A percentile compares a stretch with the other conserved stretches of the same genome.
Evolutionary conservation across 345 rosid species (phyloP).

Genomic region (Linum usitatissimum): DNA sequence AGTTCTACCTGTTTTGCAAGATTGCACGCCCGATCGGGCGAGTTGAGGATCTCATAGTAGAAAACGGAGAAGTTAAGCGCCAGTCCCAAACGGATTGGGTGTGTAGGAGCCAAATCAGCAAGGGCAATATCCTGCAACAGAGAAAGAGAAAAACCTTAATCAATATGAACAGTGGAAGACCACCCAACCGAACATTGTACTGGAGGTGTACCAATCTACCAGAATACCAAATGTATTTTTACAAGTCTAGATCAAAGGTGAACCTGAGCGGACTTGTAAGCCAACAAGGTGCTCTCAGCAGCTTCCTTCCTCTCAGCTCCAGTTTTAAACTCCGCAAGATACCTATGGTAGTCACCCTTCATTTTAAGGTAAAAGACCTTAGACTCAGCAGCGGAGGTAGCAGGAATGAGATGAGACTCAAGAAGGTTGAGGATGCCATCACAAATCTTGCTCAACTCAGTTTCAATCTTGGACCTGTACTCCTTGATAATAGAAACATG

Average conservation of each 20-base stretch:
- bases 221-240: not conserved
- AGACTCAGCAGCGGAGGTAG: conserved; percentile 77
- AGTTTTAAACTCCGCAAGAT: conserved; percentile 94
- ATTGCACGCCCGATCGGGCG: conserved; percentile 93
- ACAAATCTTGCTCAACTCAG: conserved; percentile 86
- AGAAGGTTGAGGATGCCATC: conserved; percentile 78
- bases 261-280: conserved; percentile 97
- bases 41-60: conserved; percentile 95
- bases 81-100: conserved; percentile 93
- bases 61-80: conserved; percentile 98
- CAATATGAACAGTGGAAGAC: conserved; percentile 1
- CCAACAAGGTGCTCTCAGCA: conserved; percentile 91
- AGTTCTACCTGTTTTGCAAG: conserved; percentile 77
- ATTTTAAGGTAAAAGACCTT: conserved; percentile 94
- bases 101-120: conserved; percentile 83
- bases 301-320: conserved; percentile 91
- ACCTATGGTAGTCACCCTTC: conserved; percentile 95
- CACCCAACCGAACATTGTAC: conserved; percentile 1
- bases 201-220: not conserved
- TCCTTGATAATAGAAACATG: conserved; percentile 72
- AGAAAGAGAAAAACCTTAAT: conserved; percentile 4
- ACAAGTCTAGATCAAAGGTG: not conserved
- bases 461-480: conserved; percentile 75
- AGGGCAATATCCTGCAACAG: conserved; percentile 75
- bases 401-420: conserved; percentile 77